These are phyloP conservation scores for Vaccinium myrtillus DNA, from an alignment of 148 eudicot genomes.

Conservation along the genomic window DNA sequence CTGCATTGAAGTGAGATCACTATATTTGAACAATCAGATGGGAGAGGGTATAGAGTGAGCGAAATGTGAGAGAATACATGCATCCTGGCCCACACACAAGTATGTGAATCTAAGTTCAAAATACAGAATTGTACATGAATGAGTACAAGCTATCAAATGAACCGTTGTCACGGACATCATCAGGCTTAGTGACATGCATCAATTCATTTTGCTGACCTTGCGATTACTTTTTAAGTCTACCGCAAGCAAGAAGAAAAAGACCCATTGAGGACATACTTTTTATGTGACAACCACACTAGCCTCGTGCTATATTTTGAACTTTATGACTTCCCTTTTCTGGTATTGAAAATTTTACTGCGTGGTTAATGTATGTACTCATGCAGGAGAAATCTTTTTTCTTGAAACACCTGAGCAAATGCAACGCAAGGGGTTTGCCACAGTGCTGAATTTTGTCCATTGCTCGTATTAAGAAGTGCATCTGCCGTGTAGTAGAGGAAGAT, in stretches of 20 bases:
- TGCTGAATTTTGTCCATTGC: background rate
- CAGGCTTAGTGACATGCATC: background rate
- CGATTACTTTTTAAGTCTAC: background rate
- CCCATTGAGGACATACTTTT: background rate
- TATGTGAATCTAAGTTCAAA: constrained; percentile 1
- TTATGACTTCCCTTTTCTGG: no score
- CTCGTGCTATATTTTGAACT: background rate
- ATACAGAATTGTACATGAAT: background rate
- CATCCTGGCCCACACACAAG: background rate
- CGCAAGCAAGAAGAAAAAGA: background rate
- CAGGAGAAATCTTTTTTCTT: background rate
- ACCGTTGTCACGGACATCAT: background rate
- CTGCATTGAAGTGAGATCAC: constrained; percentile 36
- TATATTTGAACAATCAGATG: background rate
- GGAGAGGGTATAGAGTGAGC: background rate
- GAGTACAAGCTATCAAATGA: background rate
- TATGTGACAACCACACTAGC: background rate
- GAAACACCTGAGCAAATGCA: background rate
- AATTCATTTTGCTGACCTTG: background rate
- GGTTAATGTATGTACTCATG: no score
- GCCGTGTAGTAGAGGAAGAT: background rate
- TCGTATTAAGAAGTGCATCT: background rate
- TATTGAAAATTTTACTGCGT: no score
- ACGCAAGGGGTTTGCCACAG: background rate
- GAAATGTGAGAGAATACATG: background rate